Evolutionary conservation across 2,329 filamentous ascomycete genomes (phyloP), one percentile per base, ranked within the genome.

Genomic region (Fusarium sp.): DNA sequence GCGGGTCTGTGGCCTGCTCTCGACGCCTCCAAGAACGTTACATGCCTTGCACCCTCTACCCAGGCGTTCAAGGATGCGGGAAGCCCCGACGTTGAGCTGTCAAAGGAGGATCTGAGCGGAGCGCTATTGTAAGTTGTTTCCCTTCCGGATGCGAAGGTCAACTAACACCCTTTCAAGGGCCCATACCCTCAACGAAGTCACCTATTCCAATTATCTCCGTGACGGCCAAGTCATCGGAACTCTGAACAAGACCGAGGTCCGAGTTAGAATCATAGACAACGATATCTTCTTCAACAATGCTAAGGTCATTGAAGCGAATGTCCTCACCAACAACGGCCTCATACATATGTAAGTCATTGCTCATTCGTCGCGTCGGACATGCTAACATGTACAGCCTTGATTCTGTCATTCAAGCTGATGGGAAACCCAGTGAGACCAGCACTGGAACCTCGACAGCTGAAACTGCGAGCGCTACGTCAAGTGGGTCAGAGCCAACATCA

Each of bases 241-340:
- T 8, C 31, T 72, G 3, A 75, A 76, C 33, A 57, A 74, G 12
- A 71, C 68, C 2, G 64, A 45, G 8, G 68, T 76, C 4, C 53
- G 55, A 6, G 73, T 76, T 2, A 47, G 44, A 6, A 59, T 76
- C 8, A 72, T 66, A 33, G 59, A 48, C 1, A 31, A 68, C 13
- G 71, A 74, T 13, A 72, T 76, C 18, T 76, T 62, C 41, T 76
- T 76, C 59, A 75, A 75, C 54, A 76, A 76, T 8, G 74, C 74
- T 57, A 76, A 74, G 57, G 56, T 76, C 1, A 74, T 76, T 7
- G 63, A 76, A 35, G 42, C 71, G 2, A 75, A 76, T 38, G 74
- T 76, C 1, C 28, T 76, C 0, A 76, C 74, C 5, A 76, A 76
- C 39, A 76, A 76, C 35, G 74, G 74, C 6, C 59, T 76, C 13